Evolutionary conservation across 2,329 filamentous ascomycete genomes (phyloP).

Genomic region (Exophiala oligosperma): DNA sequence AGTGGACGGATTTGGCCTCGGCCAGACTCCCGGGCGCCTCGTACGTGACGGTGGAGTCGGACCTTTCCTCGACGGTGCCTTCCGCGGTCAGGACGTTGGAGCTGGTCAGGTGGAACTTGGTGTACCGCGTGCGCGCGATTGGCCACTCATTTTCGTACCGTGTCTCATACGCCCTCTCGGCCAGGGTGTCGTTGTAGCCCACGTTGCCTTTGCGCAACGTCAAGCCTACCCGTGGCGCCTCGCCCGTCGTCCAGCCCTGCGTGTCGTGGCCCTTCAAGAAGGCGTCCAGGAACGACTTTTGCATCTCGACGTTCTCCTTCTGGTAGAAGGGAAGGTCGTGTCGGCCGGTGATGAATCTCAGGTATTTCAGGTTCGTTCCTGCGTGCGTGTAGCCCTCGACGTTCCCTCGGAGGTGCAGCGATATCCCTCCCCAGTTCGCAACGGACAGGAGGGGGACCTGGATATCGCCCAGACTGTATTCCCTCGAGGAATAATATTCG

Average conservation of each 20-base stretch:
- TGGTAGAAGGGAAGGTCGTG: slow-evolving; percentile 75
- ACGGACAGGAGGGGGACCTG: slow-evolving; percentile 66
- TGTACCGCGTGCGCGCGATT: slow-evolving; percentile 64
- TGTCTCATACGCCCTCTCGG: slow-evolving; percentile 57
- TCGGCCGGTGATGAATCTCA: slow-evolving; percentile 68
- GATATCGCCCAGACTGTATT: slow-evolving; percentile 65
- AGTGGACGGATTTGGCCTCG: slow-evolving; percentile 56
- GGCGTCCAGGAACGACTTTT: slow-evolving; percentile 67
- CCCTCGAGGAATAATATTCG: slow-evolving; percentile 63
- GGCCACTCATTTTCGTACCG: slow-evolving; percentile 66
- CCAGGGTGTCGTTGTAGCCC: slow-evolving; percentile 64
- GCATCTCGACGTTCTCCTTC: slow-evolving; percentile 65
- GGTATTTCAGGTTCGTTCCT: slow-evolving; percentile 66
- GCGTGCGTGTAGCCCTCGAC: slow-evolving; percentile 63
- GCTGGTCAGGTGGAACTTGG: slow-evolving; percentile 49
- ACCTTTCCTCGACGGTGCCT: slow-evolving; percentile 40
- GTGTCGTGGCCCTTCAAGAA: slow-evolving; percentile 69
- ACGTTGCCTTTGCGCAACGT: slow-evolving; percentile 66
- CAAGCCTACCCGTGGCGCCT: slow-evolving; percentile 56
- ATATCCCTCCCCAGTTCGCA: slow-evolving; percentile 70
- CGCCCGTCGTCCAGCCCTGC: slow-evolving; percentile 40
- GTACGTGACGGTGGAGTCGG: slow-evolving; percentile 54
- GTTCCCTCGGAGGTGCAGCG: slow-evolving; percentile 68
- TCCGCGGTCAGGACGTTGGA: slow-evolving; percentile 35
- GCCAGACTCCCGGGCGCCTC: slow-evolving; percentile 59